Base-by-base conservation (phyloP, 805 yeast species). In the Debaryomyces castellii region DNA sequence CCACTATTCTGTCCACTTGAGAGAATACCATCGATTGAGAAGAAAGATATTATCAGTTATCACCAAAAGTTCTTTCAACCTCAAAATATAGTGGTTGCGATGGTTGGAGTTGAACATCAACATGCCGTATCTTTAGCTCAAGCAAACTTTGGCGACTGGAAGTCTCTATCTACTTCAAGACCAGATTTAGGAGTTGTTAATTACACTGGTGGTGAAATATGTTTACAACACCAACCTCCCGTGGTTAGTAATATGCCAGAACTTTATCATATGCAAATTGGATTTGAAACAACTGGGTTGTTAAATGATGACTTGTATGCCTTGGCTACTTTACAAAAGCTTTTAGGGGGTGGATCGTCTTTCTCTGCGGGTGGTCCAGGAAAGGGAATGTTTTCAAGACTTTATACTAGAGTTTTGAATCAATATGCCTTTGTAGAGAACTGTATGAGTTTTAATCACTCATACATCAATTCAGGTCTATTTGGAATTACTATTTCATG, bases 291-390 rank as follows among this genome's bases (percentile, higher is more conserved):
- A 20, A 73, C 87, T 2, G 85, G 96, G 1, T 84, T 90, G 25
- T 78, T 81, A 42, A 84, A 87, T 60, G 89, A 88, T 16, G 97
- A 94, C 56, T 82, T 91, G 37, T 94, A 94, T 59, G 95, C 96
- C 1, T 71, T 90, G 33, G 97, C 98, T 1, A 83, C 90, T 1
- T 73, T 94, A 47, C 98, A 94, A 63, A 89, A 91, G 48, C 73
- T 92, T 18, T 71, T 94, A 11, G 99, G 99, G 36, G 97, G 98
- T 30, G 99, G 98, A 46, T 96, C 97, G 4, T 90, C 98, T 1
- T 94, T 94, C 61, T 85, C 95, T 16, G 98, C 99, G 8, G 99
- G 99, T 53, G 99, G 99, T 0, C 99, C 99, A 14, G 99, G 99
- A 44, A 94, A 94, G 66, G 99, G 99, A 3, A 91, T 94, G 98